Evolutionary conservation across 129 eudicot genomes (phyloP).

Genomic region (Cynara cardunculus): DNA sequence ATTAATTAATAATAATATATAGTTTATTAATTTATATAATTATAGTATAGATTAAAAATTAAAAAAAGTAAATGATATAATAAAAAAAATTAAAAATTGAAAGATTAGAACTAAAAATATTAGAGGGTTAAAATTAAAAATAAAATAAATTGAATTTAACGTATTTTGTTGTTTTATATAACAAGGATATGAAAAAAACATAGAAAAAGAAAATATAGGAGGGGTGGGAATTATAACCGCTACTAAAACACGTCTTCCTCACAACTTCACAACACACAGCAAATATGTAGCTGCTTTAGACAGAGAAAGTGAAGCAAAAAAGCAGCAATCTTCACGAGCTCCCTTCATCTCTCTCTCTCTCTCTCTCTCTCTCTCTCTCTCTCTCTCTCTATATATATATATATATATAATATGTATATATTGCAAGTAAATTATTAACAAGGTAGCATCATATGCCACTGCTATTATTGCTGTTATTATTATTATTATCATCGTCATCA

Average conservation of each 20-base stretch:
- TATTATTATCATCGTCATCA: conserved; percentile 20
- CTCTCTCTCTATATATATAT: not conserved
- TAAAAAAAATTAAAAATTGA: too few species aligned
- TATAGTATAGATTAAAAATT: too few species aligned
- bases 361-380: not conserved
- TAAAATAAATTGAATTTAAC: too few species aligned
- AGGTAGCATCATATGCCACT: conserved; percentile 12
- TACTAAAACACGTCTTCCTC: conserved; percentile 15
- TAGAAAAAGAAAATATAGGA: too few species aligned
- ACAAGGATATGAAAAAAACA: too few species aligned
- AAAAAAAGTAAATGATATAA: too few species aligned
- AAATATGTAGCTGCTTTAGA: conserved; percentile 6
- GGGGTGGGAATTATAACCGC: too few species aligned
- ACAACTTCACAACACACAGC: not conserved
- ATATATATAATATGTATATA: not conserved
- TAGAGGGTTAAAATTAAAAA: too few species aligned
- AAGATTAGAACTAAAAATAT: too few species aligned
- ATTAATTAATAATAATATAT: too few species aligned
- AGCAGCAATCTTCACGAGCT: conserved; percentile 25
- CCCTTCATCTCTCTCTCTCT: not conserved
- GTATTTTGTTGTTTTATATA: too few species aligned
- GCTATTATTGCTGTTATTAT: conserved; percentile 9
- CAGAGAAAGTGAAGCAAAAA: conserved; percentile 4
- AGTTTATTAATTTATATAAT: too few species aligned
- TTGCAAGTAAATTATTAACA: conserved; percentile 16